These are phyloP conservation scores for Arthroderma sp. DNA, from an alignment of 2,329 filamentous ascomycete genomes.

Conservation along the genomic window DNA sequence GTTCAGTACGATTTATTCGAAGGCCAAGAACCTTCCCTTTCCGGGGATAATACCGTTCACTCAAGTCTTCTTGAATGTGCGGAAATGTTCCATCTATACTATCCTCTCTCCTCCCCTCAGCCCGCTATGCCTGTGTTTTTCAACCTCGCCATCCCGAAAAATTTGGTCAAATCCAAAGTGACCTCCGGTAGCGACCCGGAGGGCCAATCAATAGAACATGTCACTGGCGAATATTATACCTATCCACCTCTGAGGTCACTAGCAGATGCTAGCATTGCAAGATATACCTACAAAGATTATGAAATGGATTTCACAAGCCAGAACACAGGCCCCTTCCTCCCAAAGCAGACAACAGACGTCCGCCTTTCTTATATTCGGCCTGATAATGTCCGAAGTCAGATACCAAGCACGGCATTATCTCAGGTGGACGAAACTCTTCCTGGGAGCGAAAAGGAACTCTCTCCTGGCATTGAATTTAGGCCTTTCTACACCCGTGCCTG, in stretches of 20 bases:
- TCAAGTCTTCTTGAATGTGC: conserved; percentile 15
- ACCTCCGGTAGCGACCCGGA: background rate
- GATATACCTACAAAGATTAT: conserved; percentile 22
- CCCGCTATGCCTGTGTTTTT: conserved; percentile 20
- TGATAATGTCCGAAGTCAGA: conserved; percentile 1
- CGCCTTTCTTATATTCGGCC: conserved; percentile 16
- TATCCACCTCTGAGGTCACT: conserved; percentile 21
- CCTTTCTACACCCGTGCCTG: conserved; percentile 26
- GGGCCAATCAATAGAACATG: conserved; percentile 4
- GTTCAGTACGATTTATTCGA: conserved; percentile 19
- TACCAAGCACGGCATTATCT: too few species aligned
- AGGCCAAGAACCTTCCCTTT: conserved; percentile 1
- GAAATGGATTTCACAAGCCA: conserved; percentile 20
- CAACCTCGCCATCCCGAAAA: conserved; percentile 18
- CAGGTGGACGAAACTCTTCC: too few species aligned
- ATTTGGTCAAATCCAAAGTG: background rate
- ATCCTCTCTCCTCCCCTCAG: conserved; percentile 4
- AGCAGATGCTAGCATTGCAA: conserved; percentile 16
- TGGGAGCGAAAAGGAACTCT: background rate
- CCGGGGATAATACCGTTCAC: conserved; percentile 6
- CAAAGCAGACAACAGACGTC: conserved; percentile 19
- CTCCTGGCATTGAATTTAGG: conserved; percentile 18
- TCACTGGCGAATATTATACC: conserved; percentile 21
- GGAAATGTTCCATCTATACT: conserved; percentile 12
- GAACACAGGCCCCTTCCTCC: conserved; percentile 21